A percentile compares a stretch with the other conserved stretches of the same genome.
Evolutionary conservation across 108 stramenopile genomes (phyloP).

Genomic region (Cyclotella kingstonii): DNA sequence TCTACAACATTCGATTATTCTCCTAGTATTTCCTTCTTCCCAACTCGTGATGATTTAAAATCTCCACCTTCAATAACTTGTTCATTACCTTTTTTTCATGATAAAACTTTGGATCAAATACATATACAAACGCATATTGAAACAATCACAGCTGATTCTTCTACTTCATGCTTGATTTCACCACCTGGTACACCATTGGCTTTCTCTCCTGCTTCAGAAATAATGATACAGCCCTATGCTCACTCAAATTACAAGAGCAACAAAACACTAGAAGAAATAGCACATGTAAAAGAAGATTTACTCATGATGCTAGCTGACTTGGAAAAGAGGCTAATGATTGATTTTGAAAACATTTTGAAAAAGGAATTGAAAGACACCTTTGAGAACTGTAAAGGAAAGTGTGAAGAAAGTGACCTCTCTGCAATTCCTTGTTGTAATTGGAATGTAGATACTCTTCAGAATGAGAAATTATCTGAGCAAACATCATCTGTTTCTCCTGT

Average conservation of each 20-base stretch:
- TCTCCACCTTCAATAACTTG: slow-evolving; percentile 3
- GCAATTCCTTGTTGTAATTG: too few relatives aligned
- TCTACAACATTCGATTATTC: neutral
- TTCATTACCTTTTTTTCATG: neutral
- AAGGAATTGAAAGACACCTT: slow-evolving; percentile 18
- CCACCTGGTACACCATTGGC: slow-evolving; percentile 3
- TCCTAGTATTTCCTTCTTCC: slow-evolving; percentile 9
- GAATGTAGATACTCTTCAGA: too few relatives aligned
- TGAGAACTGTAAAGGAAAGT: slow-evolving; percentile 1
- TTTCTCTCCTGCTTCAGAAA: neutral
- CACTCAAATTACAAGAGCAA: neutral
- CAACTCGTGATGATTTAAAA: slow-evolving; percentile 11
- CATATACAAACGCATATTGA: neutral
- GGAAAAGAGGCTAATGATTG: slow-evolving; percentile 9
- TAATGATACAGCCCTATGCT: neutral
- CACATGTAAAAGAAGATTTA: slow-evolving; percentile 21
- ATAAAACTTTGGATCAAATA: neutral
- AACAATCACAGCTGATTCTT: neutral
- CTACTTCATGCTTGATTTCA: neutral
- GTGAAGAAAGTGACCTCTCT: neutral
- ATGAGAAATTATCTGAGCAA: too few relatives aligned
- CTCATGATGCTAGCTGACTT: slow-evolving; percentile 14
- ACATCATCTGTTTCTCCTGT: too few relatives aligned
- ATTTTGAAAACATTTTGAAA: slow-evolving; percentile 18
- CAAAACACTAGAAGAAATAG: slow-evolving; percentile 8